Evolutionary conservation across 2,329 filamentous ascomycete genomes (phyloP).

Genomic region (Trichoderma sp.): DNA sequence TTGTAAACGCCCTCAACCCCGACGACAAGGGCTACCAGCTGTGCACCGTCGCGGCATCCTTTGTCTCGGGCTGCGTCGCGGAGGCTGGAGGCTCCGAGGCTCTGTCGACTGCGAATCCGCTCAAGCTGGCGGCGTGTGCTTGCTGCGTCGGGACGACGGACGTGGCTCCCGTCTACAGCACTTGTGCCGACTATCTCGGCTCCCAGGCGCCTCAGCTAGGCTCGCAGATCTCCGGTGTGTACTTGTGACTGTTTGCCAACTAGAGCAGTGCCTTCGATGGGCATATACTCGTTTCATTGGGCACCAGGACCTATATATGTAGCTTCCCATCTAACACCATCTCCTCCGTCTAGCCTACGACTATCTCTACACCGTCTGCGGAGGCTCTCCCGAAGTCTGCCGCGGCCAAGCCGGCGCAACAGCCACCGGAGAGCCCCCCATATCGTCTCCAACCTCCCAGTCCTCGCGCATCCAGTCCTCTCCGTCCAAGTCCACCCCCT

Average conservation of each 20-base stretch:
- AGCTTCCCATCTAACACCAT: neutral
- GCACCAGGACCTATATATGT: neutral
- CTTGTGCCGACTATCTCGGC: conserved; percentile 38
- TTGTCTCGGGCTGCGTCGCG: conserved; percentile 34
- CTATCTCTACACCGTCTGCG: conserved; percentile 35
- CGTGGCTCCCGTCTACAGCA: conserved; percentile 36
- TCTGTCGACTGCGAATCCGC: conserved; percentile 33
- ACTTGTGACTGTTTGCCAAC: neutral
- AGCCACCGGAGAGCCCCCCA: neutral
- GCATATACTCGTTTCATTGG: neutral
- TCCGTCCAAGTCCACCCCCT: neutral
- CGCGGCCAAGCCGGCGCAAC: neutral
- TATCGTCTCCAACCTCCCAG: neutral
- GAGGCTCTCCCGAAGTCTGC: conserved; percentile 3
- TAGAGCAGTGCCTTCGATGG: neutral
- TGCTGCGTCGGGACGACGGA: conserved; percentile 35
- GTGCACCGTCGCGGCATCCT: conserved; percentile 33
- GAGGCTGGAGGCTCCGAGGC: conserved; percentile 34
- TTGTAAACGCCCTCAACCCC: conserved; percentile 35
- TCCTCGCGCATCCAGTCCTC: neutral
- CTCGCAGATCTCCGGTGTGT: conserved; percentile 36
- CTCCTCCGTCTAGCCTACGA: conserved; percentile 33
- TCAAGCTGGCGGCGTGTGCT: conserved; percentile 36
- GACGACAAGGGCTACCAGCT: conserved; percentile 34
- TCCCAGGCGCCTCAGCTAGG: conserved; percentile 33